These are phyloP conservation scores for Alternaria burnsii DNA, from an alignment of 2,329 filamentous ascomycete genomes.

Conservation along the genomic window DNA sequence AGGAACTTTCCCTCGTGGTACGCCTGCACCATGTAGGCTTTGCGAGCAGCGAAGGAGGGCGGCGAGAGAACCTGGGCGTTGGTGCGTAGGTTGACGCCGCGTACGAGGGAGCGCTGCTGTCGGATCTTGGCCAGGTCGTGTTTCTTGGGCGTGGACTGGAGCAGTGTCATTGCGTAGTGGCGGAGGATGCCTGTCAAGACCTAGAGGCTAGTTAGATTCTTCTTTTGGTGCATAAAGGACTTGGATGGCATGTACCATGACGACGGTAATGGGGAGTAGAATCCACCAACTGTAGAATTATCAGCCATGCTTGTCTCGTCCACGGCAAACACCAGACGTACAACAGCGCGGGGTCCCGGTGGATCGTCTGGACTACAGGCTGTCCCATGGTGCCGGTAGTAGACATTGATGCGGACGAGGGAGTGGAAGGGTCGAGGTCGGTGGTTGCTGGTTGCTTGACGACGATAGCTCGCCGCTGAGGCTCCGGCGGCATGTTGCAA, in stretches of 20 bases:
- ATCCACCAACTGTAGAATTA: conserved; percentile 86
- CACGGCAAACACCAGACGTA: conserved; percentile 59
- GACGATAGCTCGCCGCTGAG: conserved; percentile 36
- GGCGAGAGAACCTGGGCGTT: conserved; percentile 83
- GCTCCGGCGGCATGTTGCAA: conserved; percentile 31
- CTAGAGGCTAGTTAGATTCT: conserved; percentile 53
- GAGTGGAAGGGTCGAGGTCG: conserved; percentile 21
- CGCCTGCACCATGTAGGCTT: conserved; percentile 79
- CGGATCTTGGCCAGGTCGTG: conserved; percentile 77
- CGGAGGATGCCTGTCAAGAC: conserved; percentile 93
- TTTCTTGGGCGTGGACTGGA: conserved; percentile 85
- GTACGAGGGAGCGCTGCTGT: conserved; percentile 83
- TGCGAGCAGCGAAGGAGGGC: conserved; percentile 79
- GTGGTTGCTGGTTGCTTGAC: conserved; percentile 26
- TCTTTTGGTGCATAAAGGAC: not conserved
- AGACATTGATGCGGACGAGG: conserved; percentile 23
- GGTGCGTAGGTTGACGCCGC: conserved; percentile 82
- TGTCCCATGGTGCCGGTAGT: conserved; percentile 73
- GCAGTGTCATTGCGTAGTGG: conserved; percentile 93
- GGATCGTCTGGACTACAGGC: conserved; percentile 90
- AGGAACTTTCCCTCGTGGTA: conserved; percentile 89
- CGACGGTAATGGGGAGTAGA: conserved; percentile 92
- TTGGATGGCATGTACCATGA: conserved; percentile 72
- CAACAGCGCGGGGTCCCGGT: conserved; percentile 98
- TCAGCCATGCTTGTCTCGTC: conserved; percentile 29